Evolutionary conservation across 805 yeast species (phyloP), one percentile per base, ranked within the genome.

Genomic region (Metschnikowia picachoensis): DNA sequence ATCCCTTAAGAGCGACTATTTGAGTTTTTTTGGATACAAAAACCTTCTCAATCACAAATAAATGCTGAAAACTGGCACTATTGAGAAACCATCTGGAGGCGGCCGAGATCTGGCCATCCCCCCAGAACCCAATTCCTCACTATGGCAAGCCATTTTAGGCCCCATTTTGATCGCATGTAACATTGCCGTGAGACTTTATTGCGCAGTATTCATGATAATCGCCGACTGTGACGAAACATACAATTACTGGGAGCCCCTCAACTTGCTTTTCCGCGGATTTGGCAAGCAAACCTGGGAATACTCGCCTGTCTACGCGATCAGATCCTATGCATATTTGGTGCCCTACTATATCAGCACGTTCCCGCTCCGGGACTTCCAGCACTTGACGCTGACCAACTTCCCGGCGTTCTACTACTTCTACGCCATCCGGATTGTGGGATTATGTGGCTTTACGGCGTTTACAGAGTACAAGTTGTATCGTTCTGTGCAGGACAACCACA

Each of bases 211-310:
- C 56, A 80, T 87, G 62, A 82, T 89, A 32, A 84, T 92, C 27
- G 80, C 94, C 2, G 98, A 91, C 58, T 91, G 97, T 61, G 97
- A 92, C 64, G 98, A 92, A 64, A 79, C 83, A 0, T 92, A 79
- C 76, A 92, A 92, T 61, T 92, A 87, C 66, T 90, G 96, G 92
- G 98, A 92, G 53, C 97, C 98, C 0, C 69, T 92, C 47, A 91
- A 92, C 61, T 73, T 85, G 42, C 55, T 91, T 31, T 65, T 84
- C 1, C 76, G 96, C 53, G 85, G 85, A 2, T 88, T 89, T 62
- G 98, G 97, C 2, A 86, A 90, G 56, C 90, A 90, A 64, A 91
- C 97, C 0, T 91, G 97, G 97, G 97, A 91, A 60, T 92, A 91
- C 62, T 87, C 96, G 0, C 97, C 97, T 0, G 85, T 77, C 44